phyloP scores from a whole-genome alignment of 2,329 filamentous ascomycete genomes.

The Fusarium neocosmosporiellum region DNA sequence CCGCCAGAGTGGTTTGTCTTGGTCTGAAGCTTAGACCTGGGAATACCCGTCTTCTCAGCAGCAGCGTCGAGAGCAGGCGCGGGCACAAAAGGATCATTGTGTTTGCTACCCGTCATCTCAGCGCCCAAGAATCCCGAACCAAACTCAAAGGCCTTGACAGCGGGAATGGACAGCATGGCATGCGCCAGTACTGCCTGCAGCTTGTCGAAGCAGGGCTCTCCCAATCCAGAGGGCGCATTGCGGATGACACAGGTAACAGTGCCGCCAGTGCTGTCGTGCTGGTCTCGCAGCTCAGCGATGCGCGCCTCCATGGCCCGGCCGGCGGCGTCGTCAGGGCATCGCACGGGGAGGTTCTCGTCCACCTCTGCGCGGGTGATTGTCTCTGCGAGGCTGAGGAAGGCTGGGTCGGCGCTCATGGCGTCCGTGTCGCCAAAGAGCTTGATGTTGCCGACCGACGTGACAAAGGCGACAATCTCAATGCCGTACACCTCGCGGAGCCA shows the following conservation, averaged over 20 bases:
- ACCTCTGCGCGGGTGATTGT: slow-evolving; percentile 68
- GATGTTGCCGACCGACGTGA: slow-evolving; percentile 80
- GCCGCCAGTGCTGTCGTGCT: slow-evolving; percentile 89
- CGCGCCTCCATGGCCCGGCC: slow-evolving; percentile 79
- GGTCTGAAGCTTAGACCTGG: slow-evolving; percentile 71
- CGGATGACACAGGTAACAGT: slow-evolving; percentile 95
- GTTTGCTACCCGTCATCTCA: slow-evolving; percentile 75
- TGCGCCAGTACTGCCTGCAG: slow-evolving; percentile 91
- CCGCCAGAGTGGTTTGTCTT: slow-evolving; percentile 96
- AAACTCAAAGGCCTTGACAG: slow-evolving; percentile 95
- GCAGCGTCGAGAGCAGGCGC: slow-evolving; percentile 58
- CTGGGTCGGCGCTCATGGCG: slow-evolving; percentile 78
- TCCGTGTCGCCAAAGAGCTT: slow-evolving; percentile 47
- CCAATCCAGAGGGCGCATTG: slow-evolving; percentile 85
- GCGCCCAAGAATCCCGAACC: slow-evolving; percentile 69
- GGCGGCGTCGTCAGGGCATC: slow-evolving; percentile 79
- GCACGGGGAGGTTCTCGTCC: slow-evolving; percentile 85
- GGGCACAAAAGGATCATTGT: slow-evolving; percentile 78
- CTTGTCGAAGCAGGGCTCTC: slow-evolving; percentile 96
- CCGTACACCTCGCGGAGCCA: slow-evolving; percentile 84
- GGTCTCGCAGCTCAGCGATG: slow-evolving; percentile 82
- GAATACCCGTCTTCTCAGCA: slow-evolving; percentile 56
- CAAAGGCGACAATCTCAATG: slow-evolving; percentile 92
- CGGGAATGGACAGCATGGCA: slow-evolving; percentile 94
- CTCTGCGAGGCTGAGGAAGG: slow-evolving; percentile 79